Evolutionary conservation across 306 rosid genomes (phyloP), one percentile per base, ranked within the genome.

Genomic region (Cicer cuneatum): DNA sequence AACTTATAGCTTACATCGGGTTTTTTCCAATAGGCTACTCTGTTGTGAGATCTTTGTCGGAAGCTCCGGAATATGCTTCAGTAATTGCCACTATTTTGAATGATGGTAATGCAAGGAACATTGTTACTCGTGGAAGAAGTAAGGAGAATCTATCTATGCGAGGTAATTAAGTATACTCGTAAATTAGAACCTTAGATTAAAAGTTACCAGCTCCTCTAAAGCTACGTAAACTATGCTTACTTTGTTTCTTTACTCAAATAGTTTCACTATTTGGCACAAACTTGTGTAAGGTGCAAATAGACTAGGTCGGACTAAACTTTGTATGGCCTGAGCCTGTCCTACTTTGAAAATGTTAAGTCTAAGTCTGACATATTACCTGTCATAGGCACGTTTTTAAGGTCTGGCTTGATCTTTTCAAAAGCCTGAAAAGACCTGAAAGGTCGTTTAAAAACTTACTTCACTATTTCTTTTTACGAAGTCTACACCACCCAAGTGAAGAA

Each of bases 11-110:
- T 67, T 40, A 41, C 51, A 48, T 82, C 39, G 10, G 38, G 13
- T 54, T 66, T 82, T 61, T 16, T 78, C 64, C 66, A 77, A 65
- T 85, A 94, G 99, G 97, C 60, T 94, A 94, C 82, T 94, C 97
- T 41, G 97, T 94, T 41, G 99, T 90, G 83, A 94, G 99, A 89
- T 94, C 99, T 73, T 82, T 94, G 84, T 94, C 99, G 3, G 97
- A 94, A 83, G 99, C 99, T 86, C 95, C 99, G 53, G 74, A 92
- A 71, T 94, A 90, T 83, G 99, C 99, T 71, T 82, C 93, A 45
- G 90, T 87, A 18, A 94, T 94, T 85, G 93, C 97, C 70, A 79
- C 72, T 73, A 92, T 94, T 71, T 80, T 94, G 88, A 90, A 84
- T 86, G 88, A 82, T 71, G 83, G 65, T 52, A 83, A 79, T 57